Conservation (phyloP, 1,284 basidiomycete species). For the Sporisorium sorghi region DNA sequence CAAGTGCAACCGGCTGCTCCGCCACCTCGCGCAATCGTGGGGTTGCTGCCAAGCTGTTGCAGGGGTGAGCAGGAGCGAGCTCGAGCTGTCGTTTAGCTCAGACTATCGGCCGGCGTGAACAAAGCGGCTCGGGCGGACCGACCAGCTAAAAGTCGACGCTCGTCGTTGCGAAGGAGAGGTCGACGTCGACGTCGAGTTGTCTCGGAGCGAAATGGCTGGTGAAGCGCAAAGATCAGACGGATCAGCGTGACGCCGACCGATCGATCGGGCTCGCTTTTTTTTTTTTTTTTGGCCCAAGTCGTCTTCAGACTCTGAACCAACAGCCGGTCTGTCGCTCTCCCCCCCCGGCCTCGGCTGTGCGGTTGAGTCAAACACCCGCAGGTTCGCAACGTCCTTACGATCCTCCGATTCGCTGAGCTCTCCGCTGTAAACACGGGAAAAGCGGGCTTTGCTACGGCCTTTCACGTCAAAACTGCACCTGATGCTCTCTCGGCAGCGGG, state of each 20-base stretch:
- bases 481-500: not conserved
- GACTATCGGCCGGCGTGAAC: not conserved
- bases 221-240: not conserved
- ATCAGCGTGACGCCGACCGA: not conserved
- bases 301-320: not conserved
- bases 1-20: not conserved
- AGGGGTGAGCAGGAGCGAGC: not conserved
- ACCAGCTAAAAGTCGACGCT: not conserved
- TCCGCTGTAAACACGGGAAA: no score
- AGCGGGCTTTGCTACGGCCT: not conserved
- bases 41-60: not conserved
- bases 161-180: not conserved
- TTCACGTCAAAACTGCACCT: not conserved
- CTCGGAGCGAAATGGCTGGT: not conserved
- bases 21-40: not conserved
- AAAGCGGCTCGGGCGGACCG: not conserved
- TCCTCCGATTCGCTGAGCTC: no score
- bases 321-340: not conserved
- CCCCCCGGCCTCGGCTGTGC: no score
- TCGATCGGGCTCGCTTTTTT: constrained; percentile 1
- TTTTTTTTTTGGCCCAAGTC: not conserved
- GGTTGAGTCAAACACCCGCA: no score
- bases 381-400: no score
- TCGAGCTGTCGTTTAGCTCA: not conserved
- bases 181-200: not conserved